These are phyloP conservation scores for Prunus salicina DNA, from an alignment of 306 rosid genomes.

Conservation along the genomic window DNA sequence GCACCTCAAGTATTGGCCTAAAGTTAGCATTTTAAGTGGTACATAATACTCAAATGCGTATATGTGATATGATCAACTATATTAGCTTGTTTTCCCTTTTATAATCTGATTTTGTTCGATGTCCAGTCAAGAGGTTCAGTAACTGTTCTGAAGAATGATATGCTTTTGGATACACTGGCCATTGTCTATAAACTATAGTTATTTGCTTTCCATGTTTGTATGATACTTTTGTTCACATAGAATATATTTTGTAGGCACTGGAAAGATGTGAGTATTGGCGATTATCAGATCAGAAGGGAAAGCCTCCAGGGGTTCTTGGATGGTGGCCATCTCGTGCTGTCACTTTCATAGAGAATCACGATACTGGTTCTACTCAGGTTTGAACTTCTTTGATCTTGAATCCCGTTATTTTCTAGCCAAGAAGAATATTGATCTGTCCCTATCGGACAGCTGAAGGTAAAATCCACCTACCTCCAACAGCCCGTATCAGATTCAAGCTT, in stretches of 20 bases:
- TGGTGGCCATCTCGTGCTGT: constrained; percentile 99
- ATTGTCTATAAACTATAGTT: not conserved
- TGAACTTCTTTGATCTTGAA: constrained; percentile 10
- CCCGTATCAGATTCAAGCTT: too few species aligned
- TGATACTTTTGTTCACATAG: not conserved
- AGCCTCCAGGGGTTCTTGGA: constrained; percentile 97
- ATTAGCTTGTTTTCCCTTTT: not conserved
- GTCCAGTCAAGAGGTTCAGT: not conserved
- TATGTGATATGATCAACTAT: too few species aligned
- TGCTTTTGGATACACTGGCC: not conserved
- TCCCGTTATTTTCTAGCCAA: too few species aligned
- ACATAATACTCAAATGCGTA: too few species aligned
- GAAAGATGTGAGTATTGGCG: constrained; percentile 96
- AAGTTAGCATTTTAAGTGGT: too few species aligned
- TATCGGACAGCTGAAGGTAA: not conserved
- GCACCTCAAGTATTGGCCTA: too few species aligned
- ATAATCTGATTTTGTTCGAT: not conserved
- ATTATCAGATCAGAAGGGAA: constrained; percentile 81
- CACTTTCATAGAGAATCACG: constrained; percentile 96
- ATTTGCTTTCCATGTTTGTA: not conserved
- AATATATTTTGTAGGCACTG: constrained; percentile 48
- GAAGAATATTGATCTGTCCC: not conserved
- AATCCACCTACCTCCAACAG: too few species aligned
- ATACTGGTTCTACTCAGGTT: constrained; percentile 99
- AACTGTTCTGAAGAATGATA: constrained; percentile 1